Base-by-base conservation (phyloP, 2,329 filamentous ascomycete genomes). In the Sphaerulina populicola region DNA sequence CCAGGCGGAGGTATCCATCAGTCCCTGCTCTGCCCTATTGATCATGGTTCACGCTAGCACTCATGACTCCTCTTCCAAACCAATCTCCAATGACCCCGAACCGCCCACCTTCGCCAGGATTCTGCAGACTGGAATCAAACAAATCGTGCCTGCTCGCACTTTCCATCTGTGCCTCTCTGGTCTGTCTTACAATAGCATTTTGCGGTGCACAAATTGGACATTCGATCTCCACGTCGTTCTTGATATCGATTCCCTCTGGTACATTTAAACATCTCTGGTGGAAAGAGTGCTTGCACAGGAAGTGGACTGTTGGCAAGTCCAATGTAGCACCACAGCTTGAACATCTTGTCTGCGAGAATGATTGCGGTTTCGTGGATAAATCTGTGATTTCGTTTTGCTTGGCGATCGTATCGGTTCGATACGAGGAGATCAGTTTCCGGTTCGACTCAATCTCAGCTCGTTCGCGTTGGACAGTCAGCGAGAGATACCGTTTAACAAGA, bases 271-370 rank as follows among this genome's bases (percentile, higher is more conserved):
- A 98, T 41, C 87, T 78, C 71, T 94, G 88, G 66, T 98, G 93
- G 75, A 96, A 98, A 54, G 85, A 90, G 68, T 98, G 93, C 68
- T 94, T 95, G 74, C 93, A 98, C 57, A 98, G 71, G 68, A 98
- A 98, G 66, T 98, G 93, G 43, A 98, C 90, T 0, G 84, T 87
- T 0, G 93, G 93, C 10, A 97, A 74, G 58, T 96, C 90, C 14
- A 97, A 76, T 23, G 80, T 77, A 35, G 82, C 79, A 12, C 81
- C 82, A 67, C 93, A 98, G 46, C 86, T 83, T 27, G 85, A 83
- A 67, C 93, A 98, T 46, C 93, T 80, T 31, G 89, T 90, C 0
- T 89, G 83, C 67, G 94, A 88, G 75, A 98, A 97, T 1, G 94
- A 86, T 15, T 84, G 82, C 0, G 93, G 90, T 64, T 94, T 91